These are phyloP conservation scores for Scheffersomyces segobiensis DNA, from an alignment of 1,139 yeast species.

Conservation along the genomic window DNA sequence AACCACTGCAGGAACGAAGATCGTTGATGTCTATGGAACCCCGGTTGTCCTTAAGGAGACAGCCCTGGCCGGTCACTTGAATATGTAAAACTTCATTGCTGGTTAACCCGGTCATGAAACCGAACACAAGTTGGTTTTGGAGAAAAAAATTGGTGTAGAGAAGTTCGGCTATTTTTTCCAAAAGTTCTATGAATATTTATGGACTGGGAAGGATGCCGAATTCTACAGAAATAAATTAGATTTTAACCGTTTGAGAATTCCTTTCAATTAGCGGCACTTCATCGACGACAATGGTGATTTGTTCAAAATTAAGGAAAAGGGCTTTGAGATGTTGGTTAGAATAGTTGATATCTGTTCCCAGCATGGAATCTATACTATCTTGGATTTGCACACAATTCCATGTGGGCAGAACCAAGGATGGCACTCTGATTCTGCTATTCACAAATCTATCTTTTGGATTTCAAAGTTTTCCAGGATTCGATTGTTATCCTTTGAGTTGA, in stretches of 20 bases:
- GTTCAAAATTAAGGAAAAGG: slow-evolving; percentile 35
- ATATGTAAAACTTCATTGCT: slow-evolving; percentile 53
- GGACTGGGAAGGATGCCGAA: slow-evolving; percentile 46
- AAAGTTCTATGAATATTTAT: slow-evolving; percentile 47
- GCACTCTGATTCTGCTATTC: slow-evolving; percentile 47
- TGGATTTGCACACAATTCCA: slow-evolving; percentile 47
- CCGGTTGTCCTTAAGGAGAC: slow-evolving; percentile 39
- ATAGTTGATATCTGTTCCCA: slow-evolving; percentile 39
- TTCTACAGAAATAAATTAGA: slow-evolving; percentile 38
- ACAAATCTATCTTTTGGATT: slow-evolving; percentile 46
- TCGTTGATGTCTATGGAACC: slow-evolving; percentile 34
- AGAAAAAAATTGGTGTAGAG: slow-evolving; percentile 37
- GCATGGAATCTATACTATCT: slow-evolving; percentile 41
- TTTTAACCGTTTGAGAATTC: slow-evolving; percentile 45
- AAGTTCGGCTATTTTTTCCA: slow-evolving; percentile 46
- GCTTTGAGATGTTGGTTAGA: slow-evolving; percentile 41
- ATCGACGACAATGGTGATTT: slow-evolving; percentile 40
- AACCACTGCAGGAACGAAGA: slow-evolving; percentile 36
- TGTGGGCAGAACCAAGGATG: slow-evolving; percentile 54
- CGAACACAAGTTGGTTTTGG: slow-evolving; percentile 40
- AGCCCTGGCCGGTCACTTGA: slow-evolving; percentile 48
- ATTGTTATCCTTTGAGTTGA: slow-evolving; percentile 41
- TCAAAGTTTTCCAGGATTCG: slow-evolving; percentile 45
- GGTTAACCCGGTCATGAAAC: slow-evolving; percentile 53
- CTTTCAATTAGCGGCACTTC: slow-evolving; percentile 49